Evolutionary conservation across 345 rosid species (phyloP), one percentile per base, ranked within the genome.

Genomic region (Balakata baccata): DNA sequence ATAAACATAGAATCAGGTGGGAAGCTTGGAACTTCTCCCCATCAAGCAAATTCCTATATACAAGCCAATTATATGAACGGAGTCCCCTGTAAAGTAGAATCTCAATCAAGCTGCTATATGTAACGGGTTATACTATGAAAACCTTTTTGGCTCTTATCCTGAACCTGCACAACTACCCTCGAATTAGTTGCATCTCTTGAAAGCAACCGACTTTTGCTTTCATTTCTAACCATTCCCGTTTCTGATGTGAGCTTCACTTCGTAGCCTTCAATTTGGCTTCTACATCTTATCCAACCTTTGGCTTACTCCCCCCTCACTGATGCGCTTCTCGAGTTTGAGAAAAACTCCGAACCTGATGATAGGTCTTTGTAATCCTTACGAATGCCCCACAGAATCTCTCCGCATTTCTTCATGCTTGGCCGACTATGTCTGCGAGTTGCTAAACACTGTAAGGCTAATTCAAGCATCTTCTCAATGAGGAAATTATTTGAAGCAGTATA

Each of bases 371-470:
- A 92, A 76, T 90, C 94, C 83, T 92, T 95, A 12, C 98, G 99
- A 47, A 92, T 85, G 38, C 84, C 78, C 96, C 99, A 92, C 14
- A 95, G 86, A 75, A 90, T 76, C 90, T 94, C 98, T 14, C 86
- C 95, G 54, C 98, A 92, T 58, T 80, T 85, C 79, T 84, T 87
- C 98, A 95, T 92, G 80, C 82, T 83, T 16, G 99, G 96, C 78
- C 99, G 82, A 14, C 69, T 83, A 72, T 86, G 88, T 83, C 92
- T 83, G 41, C 73, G 81, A 4, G 94, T 91, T 73, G 96, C 97
- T 81, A 90, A 54, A 78, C 98, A 94, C 46, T 81, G 90, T 57
- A 87, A 79, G 47, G 97, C 87, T 61, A 92, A 86, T 79, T 95
- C 98, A 41, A 89, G 80, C 53, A 88, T 84, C 80, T 86, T 92